Evolutionary conservation across 2,329 filamentous ascomycete species (phyloP).

Genomic region (Metarhizium anisopliae): DNA sequence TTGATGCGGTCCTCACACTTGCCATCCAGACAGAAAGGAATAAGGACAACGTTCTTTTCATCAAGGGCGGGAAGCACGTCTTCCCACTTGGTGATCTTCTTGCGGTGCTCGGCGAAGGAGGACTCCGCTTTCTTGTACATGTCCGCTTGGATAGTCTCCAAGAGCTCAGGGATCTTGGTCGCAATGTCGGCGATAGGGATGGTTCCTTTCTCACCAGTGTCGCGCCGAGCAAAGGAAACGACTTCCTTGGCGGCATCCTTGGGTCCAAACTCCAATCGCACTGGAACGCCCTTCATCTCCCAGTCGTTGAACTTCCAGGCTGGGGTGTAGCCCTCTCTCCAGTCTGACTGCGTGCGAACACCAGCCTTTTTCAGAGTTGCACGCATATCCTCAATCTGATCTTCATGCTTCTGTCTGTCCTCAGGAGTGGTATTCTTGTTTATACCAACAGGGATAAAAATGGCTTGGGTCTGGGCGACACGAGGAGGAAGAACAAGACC

Average conservation of each 20-base stretch:
- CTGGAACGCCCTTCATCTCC: conserved; percentile 91
- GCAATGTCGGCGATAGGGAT: conserved; percentile 67
- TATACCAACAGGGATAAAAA: conserved; percentile 88
- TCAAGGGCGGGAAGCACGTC: conserved; percentile 87
- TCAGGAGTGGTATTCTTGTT: conserved; percentile 80
- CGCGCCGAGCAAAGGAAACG: conserved; percentile 78
- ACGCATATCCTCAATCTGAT: conserved; percentile 64
- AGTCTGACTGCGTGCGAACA: conserved; percentile 72
- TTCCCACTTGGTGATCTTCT: conserved; percentile 77
- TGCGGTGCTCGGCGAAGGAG: conserved; percentile 70
- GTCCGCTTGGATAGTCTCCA: conserved; percentile 84
- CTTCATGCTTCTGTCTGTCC: conserved; percentile 66
- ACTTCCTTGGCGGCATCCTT: conserved; percentile 84
- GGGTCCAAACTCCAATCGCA: conserved; percentile 91
- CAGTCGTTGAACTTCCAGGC: conserved; percentile 99
- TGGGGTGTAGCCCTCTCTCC: conserved; percentile 84
- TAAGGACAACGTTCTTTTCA: conserved; percentile 83
- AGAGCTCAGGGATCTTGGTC: conserved; percentile 66
- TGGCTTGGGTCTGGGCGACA: conserved; percentile 75
- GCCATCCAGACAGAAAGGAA: conserved; percentile 74
- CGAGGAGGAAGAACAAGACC: conserved; percentile 88
- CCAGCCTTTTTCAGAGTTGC: conserved; percentile 60
- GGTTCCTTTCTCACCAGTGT: conserved; percentile 74
- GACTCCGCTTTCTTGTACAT: conserved; percentile 69
- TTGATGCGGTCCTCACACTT: conserved; percentile 94